Conservation (phyloP, 2,329 filamentous ascomycete species). For the Cladophialophora chaetospira region DNA sequence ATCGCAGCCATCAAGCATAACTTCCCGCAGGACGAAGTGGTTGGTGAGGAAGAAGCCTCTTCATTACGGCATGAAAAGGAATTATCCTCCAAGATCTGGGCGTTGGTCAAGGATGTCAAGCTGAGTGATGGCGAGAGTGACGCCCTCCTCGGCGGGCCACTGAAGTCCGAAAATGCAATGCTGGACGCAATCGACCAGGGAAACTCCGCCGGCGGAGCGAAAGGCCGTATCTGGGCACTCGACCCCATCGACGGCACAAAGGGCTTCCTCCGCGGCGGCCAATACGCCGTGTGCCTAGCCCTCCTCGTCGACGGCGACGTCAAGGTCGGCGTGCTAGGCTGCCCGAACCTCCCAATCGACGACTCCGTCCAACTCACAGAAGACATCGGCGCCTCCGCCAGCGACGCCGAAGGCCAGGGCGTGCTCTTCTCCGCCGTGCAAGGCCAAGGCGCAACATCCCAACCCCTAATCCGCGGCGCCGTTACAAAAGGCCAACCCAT, state of each 20-base stretch:
- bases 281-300: slow-evolving; percentile 93
- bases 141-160: slow-evolving; percentile 67
- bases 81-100: slow-evolving; percentile 78
- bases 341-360: slow-evolving; percentile 90
- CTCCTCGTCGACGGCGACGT: slow-evolving; percentile 92
- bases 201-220: slow-evolving; percentile 68
- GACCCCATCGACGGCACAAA: slow-evolving; percentile 98
- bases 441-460: slow-evolving; percentile 77
- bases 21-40: slow-evolving; percentile 88
- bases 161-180: slow-evolving; percentile 66
- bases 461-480: slow-evolving; percentile 62
- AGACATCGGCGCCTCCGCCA: slow-evolving; percentile 72
- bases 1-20: slow-evolving; percentile 84
- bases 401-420: slow-evolving; percentile 73
- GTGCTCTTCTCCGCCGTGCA: slow-evolving; percentile 84
- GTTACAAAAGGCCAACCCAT: slow-evolving; percentile 62
- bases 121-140: slow-evolving; percentile 68
- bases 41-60: slow-evolving; percentile 91
- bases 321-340: slow-evolving; percentile 90
- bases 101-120: slow-evolving; percentile 71
- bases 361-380: slow-evolving; percentile 71
- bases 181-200: slow-evolving; percentile 68
- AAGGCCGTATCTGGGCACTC: slow-evolving; percentile 88
- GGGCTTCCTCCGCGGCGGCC: slow-evolving; percentile 91
- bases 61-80: slow-evolving; percentile 70